A percentile compares a stretch with the other conserved stretches of the same genome.
phyloP scores from a whole-genome alignment of 768 basidiomycete genomes.

The Lactarius evosmus region DNA sequence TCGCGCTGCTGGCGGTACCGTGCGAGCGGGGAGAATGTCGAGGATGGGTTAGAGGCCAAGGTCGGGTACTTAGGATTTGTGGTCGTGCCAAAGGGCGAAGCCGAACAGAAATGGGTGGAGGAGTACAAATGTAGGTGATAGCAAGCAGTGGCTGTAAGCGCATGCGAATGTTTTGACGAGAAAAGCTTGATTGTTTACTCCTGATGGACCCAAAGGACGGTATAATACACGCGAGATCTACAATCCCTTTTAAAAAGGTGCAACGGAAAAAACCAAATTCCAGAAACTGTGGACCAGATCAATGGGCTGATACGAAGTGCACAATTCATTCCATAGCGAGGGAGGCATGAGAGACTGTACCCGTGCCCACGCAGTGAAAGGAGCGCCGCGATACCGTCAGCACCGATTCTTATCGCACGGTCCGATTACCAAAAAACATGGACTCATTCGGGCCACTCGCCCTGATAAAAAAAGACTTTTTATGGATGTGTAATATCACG shows the following conservation, averaged over 20 bases:
- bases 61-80: slow-evolving; percentile 80
- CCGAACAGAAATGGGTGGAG: slow-evolving; percentile 82
- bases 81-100: slow-evolving; percentile 70
- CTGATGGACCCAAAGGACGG: too few species aligned
- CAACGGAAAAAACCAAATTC: background rate
- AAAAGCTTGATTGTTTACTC: too few species aligned
- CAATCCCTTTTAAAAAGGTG: too few species aligned
- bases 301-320: background rate
- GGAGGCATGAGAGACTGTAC: background rate
- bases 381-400: background rate
- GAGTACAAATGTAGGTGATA: slow-evolving; percentile 67
- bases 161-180: background rate
- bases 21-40: slow-evolving; percentile 47
- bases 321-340: background rate
- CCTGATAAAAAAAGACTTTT: too few species aligned
- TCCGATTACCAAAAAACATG: too few species aligned
- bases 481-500: too few species aligned
- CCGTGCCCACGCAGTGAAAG: background rate
- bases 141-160: background rate
- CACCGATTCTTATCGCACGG: background rate
- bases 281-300: background rate
- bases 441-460: too few species aligned
- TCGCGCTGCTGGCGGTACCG: slow-evolving; percentile 48
- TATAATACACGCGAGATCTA: too few species aligned
- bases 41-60: slow-evolving; percentile 82